Conservation (phyloP, 108 stramenopile genomes). For the Pseudonitzschia delicatissima region DNA sequence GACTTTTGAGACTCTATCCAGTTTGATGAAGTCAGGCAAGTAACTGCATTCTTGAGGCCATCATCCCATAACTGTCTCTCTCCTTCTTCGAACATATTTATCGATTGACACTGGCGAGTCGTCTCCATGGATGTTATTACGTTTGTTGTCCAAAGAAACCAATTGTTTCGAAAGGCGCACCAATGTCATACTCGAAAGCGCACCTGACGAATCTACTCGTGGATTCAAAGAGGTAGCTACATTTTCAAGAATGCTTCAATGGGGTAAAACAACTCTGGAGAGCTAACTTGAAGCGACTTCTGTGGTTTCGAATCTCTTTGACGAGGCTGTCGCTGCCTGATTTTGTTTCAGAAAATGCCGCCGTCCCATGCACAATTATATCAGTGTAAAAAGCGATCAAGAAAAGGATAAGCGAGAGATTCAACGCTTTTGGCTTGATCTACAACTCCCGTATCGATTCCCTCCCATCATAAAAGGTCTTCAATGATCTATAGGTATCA, state of each 20-base stretch:
- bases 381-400: too few species aligned
- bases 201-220: slow-evolving; percentile 22
- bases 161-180: slow-evolving; percentile 45
- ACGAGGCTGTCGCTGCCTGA: neutral
- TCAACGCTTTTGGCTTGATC: too few species aligned
- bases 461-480: too few species aligned
- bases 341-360: slow-evolving; percentile 4
- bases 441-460: too few species aligned
- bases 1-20: slow-evolving; percentile 9
- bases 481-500: too few species aligned
- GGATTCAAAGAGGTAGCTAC: slow-evolving; percentile 15
- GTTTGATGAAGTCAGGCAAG: neutral
- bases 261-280: slow-evolving; percentile 38
- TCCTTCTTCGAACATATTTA: neutral
- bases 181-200: slow-evolving; percentile 31
- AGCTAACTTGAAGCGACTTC: neutral
- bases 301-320: neutral
- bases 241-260: slow-evolving; percentile 23
- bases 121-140: neutral
- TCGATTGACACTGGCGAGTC: neutral
- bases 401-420: too few species aligned
- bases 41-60: neutral
- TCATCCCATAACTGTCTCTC: slow-evolving; percentile 8
- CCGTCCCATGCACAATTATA: neutral
- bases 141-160: slow-evolving; percentile 32